Percentiles rank a stretch among this genome's conserved stretches.
Conservation (phyloP, 2,329 filamentous ascomycete genomes). For the Zymoseptoria brevis region DNA sequence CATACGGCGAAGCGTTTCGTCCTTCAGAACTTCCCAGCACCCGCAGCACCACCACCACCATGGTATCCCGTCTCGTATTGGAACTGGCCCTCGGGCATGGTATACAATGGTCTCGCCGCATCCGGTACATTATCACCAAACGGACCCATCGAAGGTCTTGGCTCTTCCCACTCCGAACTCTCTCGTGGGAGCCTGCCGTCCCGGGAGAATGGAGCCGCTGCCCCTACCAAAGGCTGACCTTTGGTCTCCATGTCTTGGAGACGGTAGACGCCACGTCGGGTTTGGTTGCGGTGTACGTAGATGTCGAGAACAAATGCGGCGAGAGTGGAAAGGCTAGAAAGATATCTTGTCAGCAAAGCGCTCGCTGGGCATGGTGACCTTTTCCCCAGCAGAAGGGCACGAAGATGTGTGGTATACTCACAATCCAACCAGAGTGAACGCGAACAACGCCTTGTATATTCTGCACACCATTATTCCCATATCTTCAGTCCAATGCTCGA, state of each 20-base stretch:
- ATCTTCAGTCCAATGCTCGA: constrained; percentile 45
- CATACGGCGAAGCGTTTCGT: neutral
- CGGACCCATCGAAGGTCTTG: constrained; percentile 20
- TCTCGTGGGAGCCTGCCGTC: constrained; percentile 15
- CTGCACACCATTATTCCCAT: constrained; percentile 50
- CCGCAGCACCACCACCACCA: constrained; percentile 14
- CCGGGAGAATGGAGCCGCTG: constrained; percentile 22
- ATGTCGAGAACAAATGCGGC: constrained; percentile 45
- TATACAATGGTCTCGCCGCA: constrained; percentile 22
- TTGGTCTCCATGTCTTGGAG: constrained; percentile 36
- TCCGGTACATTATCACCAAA: constrained; percentile 23
- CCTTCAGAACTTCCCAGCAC: neutral
- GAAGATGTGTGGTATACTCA: constrained; percentile 20
- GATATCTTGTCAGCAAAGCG: neutral
- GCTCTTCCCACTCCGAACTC: constrained; percentile 28
- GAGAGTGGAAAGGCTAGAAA: constrained; percentile 37
- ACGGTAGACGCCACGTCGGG: constrained; percentile 41
- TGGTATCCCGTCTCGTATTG: constrained; percentile 37
- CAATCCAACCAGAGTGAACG: constrained; percentile 45
- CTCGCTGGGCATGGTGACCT: neutral
- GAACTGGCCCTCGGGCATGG: constrained; percentile 36
- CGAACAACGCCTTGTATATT: constrained; percentile 53
- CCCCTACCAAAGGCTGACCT: constrained; percentile 18
- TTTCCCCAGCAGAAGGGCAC: neutral
- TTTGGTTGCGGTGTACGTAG: constrained; percentile 39